phyloP scores from a whole-genome alignment of 495 filamentous ascomycete species.

The Immersiella caudata region DNA sequence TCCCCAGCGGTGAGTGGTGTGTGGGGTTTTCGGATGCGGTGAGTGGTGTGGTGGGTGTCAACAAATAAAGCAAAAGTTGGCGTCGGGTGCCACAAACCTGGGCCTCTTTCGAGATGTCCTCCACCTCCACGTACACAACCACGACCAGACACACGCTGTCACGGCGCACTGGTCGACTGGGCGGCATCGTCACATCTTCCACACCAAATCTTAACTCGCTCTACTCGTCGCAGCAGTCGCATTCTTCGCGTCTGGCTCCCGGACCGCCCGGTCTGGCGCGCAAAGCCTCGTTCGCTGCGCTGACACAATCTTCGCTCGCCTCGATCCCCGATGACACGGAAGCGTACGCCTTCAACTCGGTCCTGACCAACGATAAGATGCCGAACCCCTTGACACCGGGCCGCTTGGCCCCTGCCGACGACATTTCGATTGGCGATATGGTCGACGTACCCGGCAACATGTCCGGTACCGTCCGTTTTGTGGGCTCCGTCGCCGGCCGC shows the following conservation, averaged over 20 bases:
- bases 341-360: conserved; percentile 57
- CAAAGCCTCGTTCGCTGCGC: conserved; percentile 66
- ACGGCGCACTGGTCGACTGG: conserved; percentile 33
- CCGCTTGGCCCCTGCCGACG: conserved; percentile 31
- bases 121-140: conserved; percentile 69
- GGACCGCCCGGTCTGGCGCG: conserved; percentile 54
- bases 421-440: conserved; percentile 76
- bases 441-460: conserved; percentile 97
- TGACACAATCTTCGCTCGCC: conserved; percentile 63
- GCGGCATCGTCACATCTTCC: conserved; percentile 58
- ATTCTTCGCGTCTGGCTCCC: conserved; percentile 45
- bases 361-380: conserved; percentile 51
- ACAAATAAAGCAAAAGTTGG: conserved; percentile 29
- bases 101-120: conserved; percentile 35
- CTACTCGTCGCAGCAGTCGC: conserved; percentile 45
- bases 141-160: conserved; percentile 70
- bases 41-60: conserved; percentile 30
- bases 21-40: conserved; percentile 20
- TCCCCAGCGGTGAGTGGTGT: conserved; percentile 11
- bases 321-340: conserved; percentile 63
- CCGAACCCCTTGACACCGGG: conserved; percentile 35
- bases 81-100: conserved; percentile 18
- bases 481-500: conserved; percentile 86
- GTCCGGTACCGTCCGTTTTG: conserved; percentile 85
- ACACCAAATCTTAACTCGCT: conserved; percentile 59